Percentiles rank a stretch among this genome's conserved stretches.
phyloP scores from a whole-genome alignment of 495 filamentous ascomycete genomes.

The Letharia lupina region DNA sequence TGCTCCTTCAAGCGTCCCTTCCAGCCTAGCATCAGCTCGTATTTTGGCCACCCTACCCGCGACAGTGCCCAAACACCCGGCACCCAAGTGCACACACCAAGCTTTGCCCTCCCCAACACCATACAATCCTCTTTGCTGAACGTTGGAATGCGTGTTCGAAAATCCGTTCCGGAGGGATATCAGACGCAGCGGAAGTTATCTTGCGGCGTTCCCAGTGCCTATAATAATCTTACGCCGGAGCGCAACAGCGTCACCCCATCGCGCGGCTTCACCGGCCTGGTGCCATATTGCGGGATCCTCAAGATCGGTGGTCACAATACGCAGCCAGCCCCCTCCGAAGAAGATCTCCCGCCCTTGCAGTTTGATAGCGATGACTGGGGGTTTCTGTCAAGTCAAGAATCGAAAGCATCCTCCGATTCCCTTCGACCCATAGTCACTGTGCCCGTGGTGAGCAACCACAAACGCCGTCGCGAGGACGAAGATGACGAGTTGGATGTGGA shows the following conservation, averaged over 20 bases:
- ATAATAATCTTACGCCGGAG: conserved; percentile 11
- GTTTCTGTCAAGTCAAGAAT: conserved; percentile 39
- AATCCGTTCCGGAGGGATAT: conserved; percentile 85
- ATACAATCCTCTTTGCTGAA: conserved; percentile 72
- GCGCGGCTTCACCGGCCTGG: conserved; percentile 41
- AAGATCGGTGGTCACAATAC: conserved; percentile 45
- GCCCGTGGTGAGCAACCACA: conserved; percentile 2
- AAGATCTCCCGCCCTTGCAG: conserved; percentile 37
- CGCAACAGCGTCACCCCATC: not conserved
- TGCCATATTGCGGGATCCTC: conserved; percentile 68
- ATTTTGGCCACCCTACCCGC: conserved; percentile 28
- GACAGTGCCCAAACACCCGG: conserved; percentile 16
- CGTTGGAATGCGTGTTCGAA: conserved; percentile 89
- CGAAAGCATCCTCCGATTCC: conserved; percentile 25
- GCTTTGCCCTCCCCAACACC: conserved; percentile 46
- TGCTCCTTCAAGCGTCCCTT: conserved; percentile 33
- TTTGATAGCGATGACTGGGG: conserved; percentile 26
- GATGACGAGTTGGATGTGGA: conserved; percentile 16
- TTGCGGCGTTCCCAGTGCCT: conserved; percentile 16
- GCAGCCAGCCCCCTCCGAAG: conserved; percentile 20
- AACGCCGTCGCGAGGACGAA: conserved; percentile 17
- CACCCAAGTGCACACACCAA: conserved; percentile 36
- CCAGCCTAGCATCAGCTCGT: conserved; percentile 37
- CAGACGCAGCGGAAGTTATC: conserved; percentile 52
- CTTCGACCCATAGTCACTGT: not conserved